Percentiles rank a stretch among this genome's conserved stretches.
These are phyloP conservation scores for Aspergillus hortae DNA, from an alignment of 2,329 filamentous ascomycete genomes.

Conservation along the genomic window DNA sequence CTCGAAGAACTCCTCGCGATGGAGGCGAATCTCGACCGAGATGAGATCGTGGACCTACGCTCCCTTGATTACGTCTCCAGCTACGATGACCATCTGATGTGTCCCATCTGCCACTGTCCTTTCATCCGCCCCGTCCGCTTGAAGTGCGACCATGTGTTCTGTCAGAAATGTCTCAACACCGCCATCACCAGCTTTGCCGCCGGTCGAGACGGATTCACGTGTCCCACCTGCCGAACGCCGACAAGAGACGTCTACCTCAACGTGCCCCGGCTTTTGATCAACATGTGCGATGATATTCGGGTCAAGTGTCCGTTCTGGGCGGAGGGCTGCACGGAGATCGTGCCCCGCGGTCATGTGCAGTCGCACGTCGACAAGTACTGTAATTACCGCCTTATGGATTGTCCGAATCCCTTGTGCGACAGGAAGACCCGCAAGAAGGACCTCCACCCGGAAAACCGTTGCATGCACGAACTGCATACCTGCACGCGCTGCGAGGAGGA, in stretches of 20 bases:
- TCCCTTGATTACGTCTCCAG: slow-evolving; percentile 55
- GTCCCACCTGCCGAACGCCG: slow-evolving; percentile 56
- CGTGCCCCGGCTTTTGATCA: slow-evolving; percentile 55
- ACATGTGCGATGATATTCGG: slow-evolving; percentile 60
- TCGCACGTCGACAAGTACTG: slow-evolving; percentile 61
- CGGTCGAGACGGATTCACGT: slow-evolving; percentile 40
- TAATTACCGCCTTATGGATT: slow-evolving; percentile 52
- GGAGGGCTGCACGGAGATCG: slow-evolving; percentile 52
- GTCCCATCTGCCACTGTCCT: slow-evolving; percentile 61
- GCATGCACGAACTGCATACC: slow-evolving; percentile 51
- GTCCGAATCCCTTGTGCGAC: slow-evolving; percentile 49
- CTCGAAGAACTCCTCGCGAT: slow-evolving; percentile 30
- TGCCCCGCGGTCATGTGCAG: slow-evolving; percentile 55
- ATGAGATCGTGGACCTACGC: slow-evolving; percentile 50
- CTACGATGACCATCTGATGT: slow-evolving; percentile 60
- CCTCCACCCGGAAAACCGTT: slow-evolving; percentile 45
- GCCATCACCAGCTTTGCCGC: slow-evolving; percentile 39
- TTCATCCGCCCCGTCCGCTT: slow-evolving; percentile 58
- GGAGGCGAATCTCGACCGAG: slow-evolving; percentile 24
- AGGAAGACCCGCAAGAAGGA: slow-evolving; percentile 55
- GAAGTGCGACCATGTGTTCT: slow-evolving; percentile 63
- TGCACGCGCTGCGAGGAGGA: slow-evolving; percentile 53
- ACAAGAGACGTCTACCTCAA: slow-evolving; percentile 34
- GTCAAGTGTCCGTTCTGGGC: slow-evolving; percentile 57
- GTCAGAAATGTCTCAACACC: slow-evolving; percentile 54